A percentile compares a stretch with the other conserved stretches of the same genome.
Conservation (phyloP, 2,329 filamentous ascomycete species). For the Alternaria postmessia region DNA sequence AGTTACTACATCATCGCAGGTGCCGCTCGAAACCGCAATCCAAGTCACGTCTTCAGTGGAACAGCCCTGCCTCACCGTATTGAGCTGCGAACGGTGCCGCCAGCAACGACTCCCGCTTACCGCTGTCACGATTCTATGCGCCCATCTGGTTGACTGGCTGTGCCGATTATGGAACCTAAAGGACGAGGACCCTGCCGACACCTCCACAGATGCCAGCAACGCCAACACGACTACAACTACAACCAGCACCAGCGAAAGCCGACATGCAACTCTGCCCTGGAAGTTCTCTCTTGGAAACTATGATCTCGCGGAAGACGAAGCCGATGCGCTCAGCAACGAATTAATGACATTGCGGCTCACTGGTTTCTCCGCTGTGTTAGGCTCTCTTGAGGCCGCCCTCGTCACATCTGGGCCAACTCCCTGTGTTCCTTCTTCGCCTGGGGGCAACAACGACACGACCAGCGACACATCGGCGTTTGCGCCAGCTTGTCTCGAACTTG, state of each 20-base stretch:
- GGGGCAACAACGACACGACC: background rate
- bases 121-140: constrained; percentile 16
- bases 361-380: constrained; percentile 14
- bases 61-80: constrained; percentile 10
- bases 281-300: constrained; percentile 19
- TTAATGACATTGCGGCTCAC: constrained; percentile 19
- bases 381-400: constrained; percentile 16
- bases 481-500: constrained; percentile 14
- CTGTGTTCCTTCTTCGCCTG: constrained; percentile 5
- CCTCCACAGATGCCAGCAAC: constrained; percentile 7
- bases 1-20: constrained; percentile 14
- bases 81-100: constrained; percentile 18
- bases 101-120: constrained; percentile 17
- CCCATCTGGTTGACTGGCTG: constrained; percentile 19
- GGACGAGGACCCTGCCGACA: constrained; percentile 4
- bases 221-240: constrained; percentile 1
- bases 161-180: constrained; percentile 16
- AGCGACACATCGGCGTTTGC: constrained; percentile 6
- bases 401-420: constrained; percentile 8
- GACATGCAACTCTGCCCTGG: constrained; percentile 5
- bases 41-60: constrained; percentile 12
- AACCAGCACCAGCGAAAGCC: background rate
- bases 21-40: constrained; percentile 19
- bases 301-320: constrained; percentile 18
- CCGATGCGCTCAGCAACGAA: constrained; percentile 20